phyloP scores from a whole-genome alignment of 148 eudicot genomes.

The Tetragonia tetragonoides region DNA sequence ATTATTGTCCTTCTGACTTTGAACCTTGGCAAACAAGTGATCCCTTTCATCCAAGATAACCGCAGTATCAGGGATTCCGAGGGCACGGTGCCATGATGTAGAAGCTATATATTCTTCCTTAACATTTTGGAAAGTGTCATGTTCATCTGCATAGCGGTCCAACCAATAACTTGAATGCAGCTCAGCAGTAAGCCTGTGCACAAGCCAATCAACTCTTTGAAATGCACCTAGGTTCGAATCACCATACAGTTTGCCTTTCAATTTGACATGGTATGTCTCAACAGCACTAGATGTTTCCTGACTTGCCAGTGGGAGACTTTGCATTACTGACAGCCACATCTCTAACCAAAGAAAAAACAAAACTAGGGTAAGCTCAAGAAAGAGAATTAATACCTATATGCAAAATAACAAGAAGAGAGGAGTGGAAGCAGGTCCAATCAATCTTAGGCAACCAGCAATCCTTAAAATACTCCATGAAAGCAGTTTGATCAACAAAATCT shows the following conservation, averaged over 20 bases:
- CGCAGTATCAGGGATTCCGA: conserved; percentile 64
- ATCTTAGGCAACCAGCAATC: conserved; percentile 87
- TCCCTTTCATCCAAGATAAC: conserved; percentile 51
- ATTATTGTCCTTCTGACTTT: conserved; percentile 57
- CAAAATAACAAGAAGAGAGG: not conserved
- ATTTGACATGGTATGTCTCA: conserved; percentile 93
- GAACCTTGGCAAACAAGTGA: conserved; percentile 51
- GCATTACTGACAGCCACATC: conserved; percentile 88
- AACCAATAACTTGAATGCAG: conserved; percentile 91
- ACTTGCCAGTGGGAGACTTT: conserved; percentile 77
- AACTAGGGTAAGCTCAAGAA: conserved; percentile 13
- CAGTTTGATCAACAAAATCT: conserved; percentile 68
- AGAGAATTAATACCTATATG: not conserved
- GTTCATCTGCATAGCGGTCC: conserved; percentile 88
- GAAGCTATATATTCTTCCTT: conserved; percentile 83
- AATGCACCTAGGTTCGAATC: conserved; percentile 80
- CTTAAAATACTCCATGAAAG: conserved; percentile 79
- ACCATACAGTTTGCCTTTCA: conserved; percentile 75
- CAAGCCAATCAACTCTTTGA: conserved; percentile 93
- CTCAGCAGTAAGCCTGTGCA: conserved; percentile 82
- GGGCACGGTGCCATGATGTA: conserved; percentile 85
- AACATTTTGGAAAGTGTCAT: conserved; percentile 72
- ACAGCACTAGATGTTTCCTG: conserved; percentile 92
- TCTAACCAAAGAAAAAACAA: conserved; percentile 38
- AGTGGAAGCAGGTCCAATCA: conserved; percentile 40